phyloP scores from a whole-genome alignment of 2,329 filamentous ascomycete genomes.

The Fusarium citri region DNA sequence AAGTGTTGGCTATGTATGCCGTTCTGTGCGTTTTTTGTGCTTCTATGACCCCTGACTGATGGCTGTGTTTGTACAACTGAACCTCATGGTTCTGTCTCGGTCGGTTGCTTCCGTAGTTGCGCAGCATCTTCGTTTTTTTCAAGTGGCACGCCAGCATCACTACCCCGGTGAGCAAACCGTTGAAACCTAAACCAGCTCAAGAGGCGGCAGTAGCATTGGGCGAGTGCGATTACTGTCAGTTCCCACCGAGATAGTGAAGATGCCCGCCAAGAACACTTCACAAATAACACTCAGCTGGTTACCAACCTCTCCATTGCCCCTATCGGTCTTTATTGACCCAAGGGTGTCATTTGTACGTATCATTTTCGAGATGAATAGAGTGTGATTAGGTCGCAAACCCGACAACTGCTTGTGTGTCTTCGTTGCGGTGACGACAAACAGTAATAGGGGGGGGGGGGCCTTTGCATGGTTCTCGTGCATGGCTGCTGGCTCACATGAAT shows the following conservation, averaged over 20 bases:
- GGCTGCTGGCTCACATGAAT: constrained; percentile 52
- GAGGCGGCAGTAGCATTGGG: neutral
- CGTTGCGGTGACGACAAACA: constrained; percentile 32
- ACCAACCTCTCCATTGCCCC: neutral
- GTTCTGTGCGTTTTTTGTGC: neutral
- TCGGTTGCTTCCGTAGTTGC: constrained; percentile 21
- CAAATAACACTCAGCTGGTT: constrained; percentile 15
- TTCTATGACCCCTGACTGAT: constrained; percentile 13
- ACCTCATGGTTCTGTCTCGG: constrained; percentile 19
- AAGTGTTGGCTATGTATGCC: neutral
- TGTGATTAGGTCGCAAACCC: constrained; percentile 20
- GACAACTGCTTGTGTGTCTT: constrained; percentile 28
- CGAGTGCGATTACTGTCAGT: neutral
- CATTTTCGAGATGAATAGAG: constrained; percentile 8
- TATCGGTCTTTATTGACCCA: neutral
- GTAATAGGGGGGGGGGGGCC: constrained; percentile 30
- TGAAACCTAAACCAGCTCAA: neutral
- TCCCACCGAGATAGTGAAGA: constrained; percentile 8
- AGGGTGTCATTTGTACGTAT: neutral
- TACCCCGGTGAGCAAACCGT: neutral
- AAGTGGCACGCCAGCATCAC: constrained; percentile 4
- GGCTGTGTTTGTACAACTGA: constrained; percentile 24
- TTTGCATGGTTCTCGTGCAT: constrained; percentile 50
- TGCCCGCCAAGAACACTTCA: constrained; percentile 14
- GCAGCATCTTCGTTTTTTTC: constrained; percentile 7